phyloP scores from a whole-genome alignment of 2,329 filamentous ascomycete species.

The Purpureocillium takamizusanense region DNA sequence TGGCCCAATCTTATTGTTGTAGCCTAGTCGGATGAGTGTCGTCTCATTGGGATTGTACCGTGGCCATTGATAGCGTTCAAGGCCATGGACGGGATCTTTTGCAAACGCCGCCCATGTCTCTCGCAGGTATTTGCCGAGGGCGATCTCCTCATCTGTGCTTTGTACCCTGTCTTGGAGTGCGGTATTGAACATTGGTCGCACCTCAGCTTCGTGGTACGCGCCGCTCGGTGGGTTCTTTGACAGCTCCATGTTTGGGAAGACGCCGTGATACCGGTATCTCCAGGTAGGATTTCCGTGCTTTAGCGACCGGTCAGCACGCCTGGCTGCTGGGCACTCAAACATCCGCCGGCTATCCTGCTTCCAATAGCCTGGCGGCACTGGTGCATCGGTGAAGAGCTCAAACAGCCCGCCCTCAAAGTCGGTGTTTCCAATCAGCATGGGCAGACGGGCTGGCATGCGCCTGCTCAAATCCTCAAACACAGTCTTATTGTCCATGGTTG shows the following conservation, averaged over 20 bases:
- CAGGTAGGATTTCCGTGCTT: constrained; percentile 1
- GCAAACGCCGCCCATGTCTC: not conserved
- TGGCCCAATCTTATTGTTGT: not conserved
- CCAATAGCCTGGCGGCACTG: too few species aligned
- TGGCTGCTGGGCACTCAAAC: constrained; percentile 5
- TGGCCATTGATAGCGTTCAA: not conserved
- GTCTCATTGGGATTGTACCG: not conserved
- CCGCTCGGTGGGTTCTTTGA: not conserved
- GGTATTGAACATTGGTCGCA: not conserved
- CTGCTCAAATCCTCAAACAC: too few species aligned
- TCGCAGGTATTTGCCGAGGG: not conserved
- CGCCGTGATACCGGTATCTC: not conserved
- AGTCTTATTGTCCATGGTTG: too few species aligned
- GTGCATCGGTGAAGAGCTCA: too few species aligned
- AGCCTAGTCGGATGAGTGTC: not conserved
- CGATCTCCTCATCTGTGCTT: too few species aligned
- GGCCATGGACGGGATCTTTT: not conserved
- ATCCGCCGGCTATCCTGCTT: too few species aligned
- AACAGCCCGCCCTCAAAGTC: too few species aligned
- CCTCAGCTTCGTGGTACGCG: not conserved
- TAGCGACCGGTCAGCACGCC: constrained; percentile 7
- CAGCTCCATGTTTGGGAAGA: constrained; percentile 1
- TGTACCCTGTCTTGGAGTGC: not conserved
- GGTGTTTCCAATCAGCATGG: too few species aligned
- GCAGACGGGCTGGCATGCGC: too few species aligned